Evolutionary conservation across 1,284 basidiomycete species (phyloP).

Genomic region (Trichosporon coremiiforme): DNA sequence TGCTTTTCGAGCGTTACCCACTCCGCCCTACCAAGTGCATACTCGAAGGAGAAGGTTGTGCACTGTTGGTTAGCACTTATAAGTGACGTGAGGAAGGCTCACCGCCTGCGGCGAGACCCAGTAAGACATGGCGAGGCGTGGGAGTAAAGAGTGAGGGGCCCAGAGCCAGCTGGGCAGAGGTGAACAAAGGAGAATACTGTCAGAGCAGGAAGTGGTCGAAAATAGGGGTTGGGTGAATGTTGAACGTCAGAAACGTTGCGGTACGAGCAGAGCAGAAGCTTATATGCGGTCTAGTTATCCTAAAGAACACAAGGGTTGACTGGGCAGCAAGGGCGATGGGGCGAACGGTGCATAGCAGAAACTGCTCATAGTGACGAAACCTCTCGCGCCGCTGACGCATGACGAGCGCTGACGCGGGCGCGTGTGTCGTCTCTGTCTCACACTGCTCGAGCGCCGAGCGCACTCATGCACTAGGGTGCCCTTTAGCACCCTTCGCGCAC

Average conservation of each 20-base stretch:
- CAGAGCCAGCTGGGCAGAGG: conserved; percentile 3
- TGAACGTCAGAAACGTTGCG: neutral
- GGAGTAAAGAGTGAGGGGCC: neutral
- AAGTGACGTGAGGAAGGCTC: neutral
- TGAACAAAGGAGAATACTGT: neutral
- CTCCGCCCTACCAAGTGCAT: neutral
- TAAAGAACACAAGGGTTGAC: neutral
- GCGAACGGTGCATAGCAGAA: neutral
- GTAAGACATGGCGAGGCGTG: neutral
- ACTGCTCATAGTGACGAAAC: neutral
- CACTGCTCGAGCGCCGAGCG: neutral
- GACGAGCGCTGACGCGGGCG: neutral
- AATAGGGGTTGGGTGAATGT: neutral
- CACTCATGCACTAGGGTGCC: neutral
- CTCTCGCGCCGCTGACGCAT: conserved; percentile 8
- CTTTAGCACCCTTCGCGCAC: no score
- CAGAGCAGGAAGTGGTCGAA: neutral
- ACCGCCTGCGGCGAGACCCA: conserved; percentile 22
- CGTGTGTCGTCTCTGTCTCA: neutral
- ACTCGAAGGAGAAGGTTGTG: conserved; percentile 20
- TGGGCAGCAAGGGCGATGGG: no score
- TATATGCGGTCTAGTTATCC: neutral
- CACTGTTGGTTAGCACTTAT: neutral
- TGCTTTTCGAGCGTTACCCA: conserved; percentile 20
- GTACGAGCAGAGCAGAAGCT: neutral